phyloP scores from a whole-genome alignment of 2,329 filamentous ascomycete species.

The Botryotinia narcissicola region DNA sequence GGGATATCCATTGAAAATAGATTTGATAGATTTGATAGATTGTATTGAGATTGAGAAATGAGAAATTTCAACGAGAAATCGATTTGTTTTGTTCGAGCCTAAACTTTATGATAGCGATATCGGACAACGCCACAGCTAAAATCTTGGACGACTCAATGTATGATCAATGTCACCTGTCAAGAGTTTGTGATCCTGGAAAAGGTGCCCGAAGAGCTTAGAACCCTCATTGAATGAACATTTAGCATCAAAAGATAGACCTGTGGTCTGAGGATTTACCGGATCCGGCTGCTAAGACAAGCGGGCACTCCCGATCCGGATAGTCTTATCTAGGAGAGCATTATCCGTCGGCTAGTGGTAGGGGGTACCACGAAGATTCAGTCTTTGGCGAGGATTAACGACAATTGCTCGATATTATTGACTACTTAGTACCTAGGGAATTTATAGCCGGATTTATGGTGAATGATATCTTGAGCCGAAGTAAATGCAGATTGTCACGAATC shows the following conservation, averaged over 20 bases:
- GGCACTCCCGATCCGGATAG: background rate
- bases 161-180: background rate
- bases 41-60: background rate
- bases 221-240: background rate
- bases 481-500: background rate
- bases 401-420: background rate
- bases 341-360: background rate
- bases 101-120: background rate
- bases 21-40: no score
- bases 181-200: background rate
- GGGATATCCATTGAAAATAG: slow-evolving; percentile 50
- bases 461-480: background rate
- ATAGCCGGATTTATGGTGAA: no score
- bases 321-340: background rate
- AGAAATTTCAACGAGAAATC: background rate
- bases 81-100: no score
- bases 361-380: background rate
- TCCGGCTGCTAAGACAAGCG: background rate
- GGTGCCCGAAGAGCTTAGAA: background rate
- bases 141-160: background rate
- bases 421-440: background rate
- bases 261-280: background rate
- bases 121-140: background rate
- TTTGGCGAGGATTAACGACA: background rate
- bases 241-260: background rate